Percentiles rank a stretch among this genome's conserved stretches.
phyloP scores from a whole-genome alignment of 1,284 basidiomycete genomes.

The Dichomitus squalens region DNA sequence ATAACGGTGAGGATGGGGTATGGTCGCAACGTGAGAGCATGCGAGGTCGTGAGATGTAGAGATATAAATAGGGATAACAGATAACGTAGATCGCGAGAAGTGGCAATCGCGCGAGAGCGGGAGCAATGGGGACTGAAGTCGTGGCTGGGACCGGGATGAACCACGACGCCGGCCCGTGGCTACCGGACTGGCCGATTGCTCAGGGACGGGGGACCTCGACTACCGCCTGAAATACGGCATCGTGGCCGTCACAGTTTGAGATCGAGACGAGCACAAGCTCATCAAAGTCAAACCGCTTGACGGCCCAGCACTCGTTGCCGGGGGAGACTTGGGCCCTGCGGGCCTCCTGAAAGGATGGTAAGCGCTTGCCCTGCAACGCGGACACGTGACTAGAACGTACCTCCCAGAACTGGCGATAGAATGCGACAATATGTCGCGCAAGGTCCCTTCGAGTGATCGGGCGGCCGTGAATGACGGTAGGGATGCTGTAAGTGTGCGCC shows the following conservation, averaged over 20 bases:
- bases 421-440: neutral
- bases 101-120: neutral
- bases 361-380: neutral
- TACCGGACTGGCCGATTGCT: neutral
- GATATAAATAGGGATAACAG: constrained; percentile 5
- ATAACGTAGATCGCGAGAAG: neutral
- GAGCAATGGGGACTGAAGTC: neutral
- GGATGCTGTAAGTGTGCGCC: neutral
- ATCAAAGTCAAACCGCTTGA: neutral
- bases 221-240: constrained; percentile 9
- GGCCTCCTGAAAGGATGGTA: neutral
- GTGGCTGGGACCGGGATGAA: no score
- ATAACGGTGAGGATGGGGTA: neutral
- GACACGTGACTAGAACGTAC: neutral
- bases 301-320: neutral
- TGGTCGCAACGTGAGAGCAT: neutral
- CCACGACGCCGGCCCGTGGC: no score
- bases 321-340: neutral
- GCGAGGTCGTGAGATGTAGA: neutral
- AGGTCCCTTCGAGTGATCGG: neutral
- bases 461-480: neutral
- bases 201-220: neutral
- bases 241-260: constrained; percentile 2
- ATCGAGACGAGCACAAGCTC: neutral
- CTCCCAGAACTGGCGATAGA: neutral